Base-by-base conservation (phyloP, 2,329 filamentous ascomycete genomes). In the Pestalotiopsis sp. region DNA sequence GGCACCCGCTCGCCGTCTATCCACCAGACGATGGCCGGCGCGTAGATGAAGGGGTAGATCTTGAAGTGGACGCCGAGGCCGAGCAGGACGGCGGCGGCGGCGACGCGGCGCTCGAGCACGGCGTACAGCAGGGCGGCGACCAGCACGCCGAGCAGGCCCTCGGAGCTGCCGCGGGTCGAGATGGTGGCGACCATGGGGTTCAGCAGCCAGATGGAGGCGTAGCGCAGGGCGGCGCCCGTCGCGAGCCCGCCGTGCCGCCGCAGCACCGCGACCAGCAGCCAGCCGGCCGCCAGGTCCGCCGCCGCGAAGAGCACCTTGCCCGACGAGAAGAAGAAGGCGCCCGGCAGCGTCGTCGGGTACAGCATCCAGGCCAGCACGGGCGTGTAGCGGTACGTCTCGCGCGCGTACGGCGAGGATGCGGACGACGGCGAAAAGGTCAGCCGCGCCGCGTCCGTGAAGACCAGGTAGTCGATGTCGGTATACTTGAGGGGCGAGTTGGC, bases 171-270 rank as follows among this genome's bases (percentile, higher is more conserved):
- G 63, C 96, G 86, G 13, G 96, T 98, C 80, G 94, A 97, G 76
- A 99, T 99, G 49, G 94, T 94, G 0, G 96, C 96, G 11, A 98
- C 96, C 95, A 99, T 98, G 0, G 96, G 96, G 76, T 99, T 99
- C 77, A 98, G 86, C 70, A 98, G 83, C 96, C 96, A 99, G 52
- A 98, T 92, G 72, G 91, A 90, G 0, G 95, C 92, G 75, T 93
- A 98, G 70, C 88, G 90, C 70, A 95, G 83, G 1, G 94, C 93
- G 1, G 84, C 80, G 23, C 83, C 81, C 7, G 78, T 75, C 2
- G 80, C 74, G 83, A 91, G 87, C 49, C 82, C 80, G 52, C 77
- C 72, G 73, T 81, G 80, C 45, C 80, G 78, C 9, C 73, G 70
- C 60, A 86, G 75, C 4, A 85, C 75, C 1, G 77, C 76, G 69